Evolutionary conservation across 116 monocot species (phyloP), one percentile per base, ranked within the genome.

Genomic region (Posidonia oceanica): DNA sequence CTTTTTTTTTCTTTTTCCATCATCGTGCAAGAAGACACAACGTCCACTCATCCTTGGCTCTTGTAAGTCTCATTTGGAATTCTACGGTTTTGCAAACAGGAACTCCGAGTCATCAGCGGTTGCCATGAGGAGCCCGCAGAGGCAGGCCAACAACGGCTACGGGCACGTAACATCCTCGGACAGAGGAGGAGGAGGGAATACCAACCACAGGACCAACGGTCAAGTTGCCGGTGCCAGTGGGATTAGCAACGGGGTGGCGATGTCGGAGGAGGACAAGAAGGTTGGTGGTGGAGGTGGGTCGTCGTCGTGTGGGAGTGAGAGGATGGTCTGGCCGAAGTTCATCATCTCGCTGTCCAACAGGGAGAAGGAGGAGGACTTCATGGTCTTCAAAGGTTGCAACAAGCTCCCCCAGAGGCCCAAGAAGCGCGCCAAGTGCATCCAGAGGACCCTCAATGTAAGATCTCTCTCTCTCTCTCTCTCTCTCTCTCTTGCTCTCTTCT

Each of bases 301-400:
- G 12, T 79, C 80, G 71, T 77, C 84, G 14, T 78, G 82, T 15
- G 74, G 78, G 37, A 77, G 53, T 36, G 85, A 87, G 12, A 80
- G 64, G 40, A 48, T 72, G 17, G 75, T 63, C 36, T 94, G 87
- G 87, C 90, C 94, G 3, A 90, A 78, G 54, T 83, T 94, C 21
- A 76, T 64, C 11, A 81, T 90, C 56, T 61, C 83, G 37, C 70
- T 94, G 51, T 73, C 90, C 10, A 83, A 74, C 23, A 83, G 83
- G 70, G 94, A 94, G 72, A 94, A 90, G 67, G 90, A 94, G 57
- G 94, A 90, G 66, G 94, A 94, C 23, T 94, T 90, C 76, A 54
- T 87, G 60, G 74, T 71, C 37, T 85, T 94, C 76, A 94, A 85
- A 61, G 94, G 90, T 38, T 73, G 39, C 73, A 81, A 80, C 42